Evolutionary conservation across 352 stramenopile genomes (phyloP).

Genomic region (Globisporangium cederbergense): DNA sequence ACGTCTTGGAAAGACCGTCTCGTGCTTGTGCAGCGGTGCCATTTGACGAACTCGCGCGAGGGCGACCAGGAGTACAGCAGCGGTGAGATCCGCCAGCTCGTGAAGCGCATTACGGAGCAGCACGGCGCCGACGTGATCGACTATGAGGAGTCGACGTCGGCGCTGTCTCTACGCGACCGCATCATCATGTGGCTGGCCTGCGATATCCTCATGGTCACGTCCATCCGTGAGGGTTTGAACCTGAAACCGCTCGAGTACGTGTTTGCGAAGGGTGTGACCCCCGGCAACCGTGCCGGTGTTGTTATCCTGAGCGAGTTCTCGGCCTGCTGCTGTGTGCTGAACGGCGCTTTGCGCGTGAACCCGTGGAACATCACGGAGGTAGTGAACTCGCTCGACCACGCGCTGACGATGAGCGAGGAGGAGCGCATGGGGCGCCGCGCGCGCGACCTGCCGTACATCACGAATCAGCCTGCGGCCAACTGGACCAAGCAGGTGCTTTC

Average conservation of each 20-base stretch:
- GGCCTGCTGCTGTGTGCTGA: slow-evolving; percentile 94
- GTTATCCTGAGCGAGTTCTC: slow-evolving; percentile 97
- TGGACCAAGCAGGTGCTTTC: slow-evolving; percentile 96
- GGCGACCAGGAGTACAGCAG: slow-evolving; percentile 92
- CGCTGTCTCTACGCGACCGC: slow-evolving; percentile 87
- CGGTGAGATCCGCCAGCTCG: slow-evolving; percentile 78
- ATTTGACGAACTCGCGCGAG: slow-evolving; percentile 83
- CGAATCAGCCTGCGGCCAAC: slow-evolving; percentile 85
- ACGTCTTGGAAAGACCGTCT: slow-evolving; percentile 93
- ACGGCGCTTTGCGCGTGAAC: slow-evolving; percentile 95
- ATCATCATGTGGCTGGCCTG: slow-evolving; percentile 93
- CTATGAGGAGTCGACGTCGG: slow-evolving; percentile 82
- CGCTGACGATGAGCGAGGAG: slow-evolving; percentile 89
- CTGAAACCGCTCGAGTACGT: slow-evolving; percentile 96
- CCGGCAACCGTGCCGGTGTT: slow-evolving; percentile 83
- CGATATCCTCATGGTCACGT: slow-evolving; percentile 95
- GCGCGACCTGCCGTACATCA: slow-evolving; percentile 97
- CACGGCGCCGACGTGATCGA: slow-evolving; percentile 78
- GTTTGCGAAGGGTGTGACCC: slow-evolving; percentile 67
- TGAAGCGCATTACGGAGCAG: slow-evolving; percentile 70
- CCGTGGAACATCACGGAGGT: slow-evolving; percentile 95
- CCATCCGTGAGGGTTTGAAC: slow-evolving; percentile 97
- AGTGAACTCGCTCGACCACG: slow-evolving; percentile 90
- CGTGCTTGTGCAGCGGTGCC: slow-evolving; percentile 92
- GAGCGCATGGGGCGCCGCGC: slow-evolving; percentile 89